Evolutionary conservation across 2,329 filamentous ascomycete genomes (phyloP).

Genomic region (Fusarium kyushuense): DNA sequence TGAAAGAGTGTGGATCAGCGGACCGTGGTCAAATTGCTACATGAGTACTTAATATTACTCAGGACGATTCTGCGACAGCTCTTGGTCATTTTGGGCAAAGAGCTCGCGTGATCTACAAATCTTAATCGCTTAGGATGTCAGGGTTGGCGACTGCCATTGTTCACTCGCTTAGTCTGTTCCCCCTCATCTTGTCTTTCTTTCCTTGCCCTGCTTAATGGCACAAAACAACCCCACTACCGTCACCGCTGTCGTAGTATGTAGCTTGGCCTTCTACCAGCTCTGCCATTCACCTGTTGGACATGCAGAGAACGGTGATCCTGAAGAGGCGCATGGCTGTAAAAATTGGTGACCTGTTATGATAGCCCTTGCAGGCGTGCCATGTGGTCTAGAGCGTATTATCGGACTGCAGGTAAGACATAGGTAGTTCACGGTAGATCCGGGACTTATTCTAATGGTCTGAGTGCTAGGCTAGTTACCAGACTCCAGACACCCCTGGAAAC

Average conservation of each 20-base stretch:
- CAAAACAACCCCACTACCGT: neutral
- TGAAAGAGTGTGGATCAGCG: neutral
- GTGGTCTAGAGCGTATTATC: constrained; percentile 1
- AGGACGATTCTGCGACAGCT: constrained; percentile 5
- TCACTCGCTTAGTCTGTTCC: neutral
- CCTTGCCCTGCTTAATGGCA: neutral
- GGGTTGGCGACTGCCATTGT: neutral
- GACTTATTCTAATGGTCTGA: constrained; percentile 5
- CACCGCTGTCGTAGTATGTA: neutral
- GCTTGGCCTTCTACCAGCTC: neutral
- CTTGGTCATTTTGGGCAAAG: constrained; percentile 7
- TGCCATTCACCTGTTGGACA: neutral
- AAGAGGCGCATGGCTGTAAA: neutral
- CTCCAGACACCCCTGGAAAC: constrained; percentile 16
- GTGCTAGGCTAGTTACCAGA: neutral
- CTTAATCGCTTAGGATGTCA: constrained; percentile 11
- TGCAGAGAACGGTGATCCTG: neutral
- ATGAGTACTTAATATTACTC: neutral
- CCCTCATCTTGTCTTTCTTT: neutral
- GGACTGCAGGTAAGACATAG: constrained; percentile 2
- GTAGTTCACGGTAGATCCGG: constrained; percentile 17
- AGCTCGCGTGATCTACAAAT: constrained; percentile 24
- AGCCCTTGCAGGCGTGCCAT: constrained; percentile 1
- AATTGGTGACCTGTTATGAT: neutral
- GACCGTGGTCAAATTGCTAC: neutral